phyloP scores from a whole-genome alignment of 2,329 filamentous ascomycete species.

The Geosmithia putterillii region DNA sequence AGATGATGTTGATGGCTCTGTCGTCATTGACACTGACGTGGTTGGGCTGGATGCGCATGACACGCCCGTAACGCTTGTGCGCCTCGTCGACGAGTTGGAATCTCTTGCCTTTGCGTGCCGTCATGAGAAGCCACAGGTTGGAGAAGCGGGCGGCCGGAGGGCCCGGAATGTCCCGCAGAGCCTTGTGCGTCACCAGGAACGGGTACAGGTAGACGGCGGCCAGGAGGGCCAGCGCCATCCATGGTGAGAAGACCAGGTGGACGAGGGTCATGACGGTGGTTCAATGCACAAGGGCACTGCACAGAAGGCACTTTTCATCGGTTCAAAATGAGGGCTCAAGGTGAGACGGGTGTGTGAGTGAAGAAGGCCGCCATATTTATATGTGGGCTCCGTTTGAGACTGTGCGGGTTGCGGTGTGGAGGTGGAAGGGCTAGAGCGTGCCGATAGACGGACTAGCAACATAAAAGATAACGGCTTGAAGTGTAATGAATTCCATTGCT shows the following conservation, averaged over 20 bases:
- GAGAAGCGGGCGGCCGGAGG: conserved; percentile 55
- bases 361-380: too few relatives aligned
- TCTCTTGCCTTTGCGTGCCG: conserved; percentile 52
- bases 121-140: conserved; percentile 68
- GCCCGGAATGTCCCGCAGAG: conserved; percentile 43
- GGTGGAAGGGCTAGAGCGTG: too few relatives aligned
- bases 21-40: conserved; percentile 76
- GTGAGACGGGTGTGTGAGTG: too few relatives aligned
- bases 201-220: conserved; percentile 26
- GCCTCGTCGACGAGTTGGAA: conserved; percentile 54
- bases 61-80: conserved; percentile 65
- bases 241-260: not conserved
- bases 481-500: too few relatives aligned
- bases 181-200: conserved; percentile 41
- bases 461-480: too few relatives aligned
- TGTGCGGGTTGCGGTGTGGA: too few relatives aligned
- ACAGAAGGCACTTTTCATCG: not conserved
- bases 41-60: conserved; percentile 74
- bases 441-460: too few relatives aligned
- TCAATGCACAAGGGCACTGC: too few relatives aligned
- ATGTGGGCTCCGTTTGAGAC: too few relatives aligned
- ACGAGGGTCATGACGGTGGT: not conserved
- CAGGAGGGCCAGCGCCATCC: not conserved
- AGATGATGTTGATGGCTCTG: conserved; percentile 62
- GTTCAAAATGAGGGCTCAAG: not conserved